A percentile compares a stretch with the other conserved stretches of the same genome.
Conservation (phyloP, 352 stramenopile species). For the Pythium diclinum region DNA sequence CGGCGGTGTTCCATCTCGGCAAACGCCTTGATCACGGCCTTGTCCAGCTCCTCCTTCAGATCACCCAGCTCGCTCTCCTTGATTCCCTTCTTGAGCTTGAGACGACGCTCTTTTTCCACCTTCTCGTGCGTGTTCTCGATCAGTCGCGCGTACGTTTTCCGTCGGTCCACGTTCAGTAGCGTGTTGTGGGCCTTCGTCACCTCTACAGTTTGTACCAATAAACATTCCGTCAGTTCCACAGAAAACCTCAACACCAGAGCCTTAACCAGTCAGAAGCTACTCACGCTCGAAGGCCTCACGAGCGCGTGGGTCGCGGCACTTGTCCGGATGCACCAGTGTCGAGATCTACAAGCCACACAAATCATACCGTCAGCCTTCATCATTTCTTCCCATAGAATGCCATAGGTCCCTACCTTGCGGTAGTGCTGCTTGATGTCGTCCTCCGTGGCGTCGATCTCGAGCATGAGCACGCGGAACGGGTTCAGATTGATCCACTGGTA, state of each 20-base stretch:
- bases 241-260: neutral
- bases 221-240: too few species aligned
- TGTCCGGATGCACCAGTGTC: slow-evolving; percentile 87
- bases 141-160: slow-evolving; percentile 73
- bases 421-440: slow-evolving; percentile 92
- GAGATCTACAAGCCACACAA: slow-evolving; percentile 50
- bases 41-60: slow-evolving; percentile 60
- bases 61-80: slow-evolving; percentile 67
- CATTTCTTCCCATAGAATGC: neutral
- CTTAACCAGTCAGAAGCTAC: neutral
- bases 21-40: slow-evolving; percentile 79
- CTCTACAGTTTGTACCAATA: slow-evolving; percentile 34
- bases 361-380: neutral
- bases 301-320: slow-evolving; percentile 62
- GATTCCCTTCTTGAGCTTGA: slow-evolving; percentile 81
- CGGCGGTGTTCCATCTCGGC: slow-evolving; percentile 80
- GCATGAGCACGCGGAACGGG: slow-evolving; percentile 85
- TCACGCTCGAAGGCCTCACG: slow-evolving; percentile 87
- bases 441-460: slow-evolving; percentile 79
- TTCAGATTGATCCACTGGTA: slow-evolving; percentile 90
- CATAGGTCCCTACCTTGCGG: slow-evolving; percentile 49
- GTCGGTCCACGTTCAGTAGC: slow-evolving; percentile 79
- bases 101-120: slow-evolving; percentile 67
- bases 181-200: slow-evolving; percentile 86
- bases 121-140: slow-evolving; percentile 72